phyloP scores from a whole-genome alignment of 331 rosid genomes.

The Pyrus hybrid region DNA sequence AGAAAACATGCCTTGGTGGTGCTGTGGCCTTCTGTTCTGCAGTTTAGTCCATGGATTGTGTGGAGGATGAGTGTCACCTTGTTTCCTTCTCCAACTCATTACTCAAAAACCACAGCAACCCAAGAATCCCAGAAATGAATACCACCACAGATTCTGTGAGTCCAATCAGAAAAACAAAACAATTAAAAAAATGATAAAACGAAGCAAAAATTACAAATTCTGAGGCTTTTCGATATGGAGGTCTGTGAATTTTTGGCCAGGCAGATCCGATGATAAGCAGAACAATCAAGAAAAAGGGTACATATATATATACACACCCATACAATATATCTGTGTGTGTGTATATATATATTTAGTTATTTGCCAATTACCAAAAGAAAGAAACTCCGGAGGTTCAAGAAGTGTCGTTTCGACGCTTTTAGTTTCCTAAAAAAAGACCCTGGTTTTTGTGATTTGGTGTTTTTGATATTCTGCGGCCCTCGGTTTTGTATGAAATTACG shows the following conservation, averaged over 20 bases:
- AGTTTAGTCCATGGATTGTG: conserved; percentile 24
- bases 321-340: too few relatives aligned
- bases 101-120: too few relatives aligned
- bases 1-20: conserved; percentile 31
- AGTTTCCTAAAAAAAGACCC: background rate
- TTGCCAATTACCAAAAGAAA: background rate
- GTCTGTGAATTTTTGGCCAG: background rate
- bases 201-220: background rate
- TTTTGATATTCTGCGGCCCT: background rate
- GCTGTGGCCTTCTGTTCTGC: conserved; percentile 31
- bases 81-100: conserved; percentile 45
- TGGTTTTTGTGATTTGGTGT: background rate
- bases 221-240: background rate
- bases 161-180: background rate
- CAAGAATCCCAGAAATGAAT: conserved; percentile 26
- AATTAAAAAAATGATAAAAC: background rate
- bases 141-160: background rate
- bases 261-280: background rate
- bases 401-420: background rate
- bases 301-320: too few relatives aligned
- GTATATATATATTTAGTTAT: too few relatives aligned
- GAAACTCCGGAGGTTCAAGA: conserved; percentile 10
- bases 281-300: too few relatives aligned
- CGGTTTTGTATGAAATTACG: background rate
- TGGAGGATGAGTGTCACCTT: conserved; percentile 30